Base-by-base conservation (phyloP, 2,329 filamentous ascomycete species). In the Talaromyces sp. region DNA sequence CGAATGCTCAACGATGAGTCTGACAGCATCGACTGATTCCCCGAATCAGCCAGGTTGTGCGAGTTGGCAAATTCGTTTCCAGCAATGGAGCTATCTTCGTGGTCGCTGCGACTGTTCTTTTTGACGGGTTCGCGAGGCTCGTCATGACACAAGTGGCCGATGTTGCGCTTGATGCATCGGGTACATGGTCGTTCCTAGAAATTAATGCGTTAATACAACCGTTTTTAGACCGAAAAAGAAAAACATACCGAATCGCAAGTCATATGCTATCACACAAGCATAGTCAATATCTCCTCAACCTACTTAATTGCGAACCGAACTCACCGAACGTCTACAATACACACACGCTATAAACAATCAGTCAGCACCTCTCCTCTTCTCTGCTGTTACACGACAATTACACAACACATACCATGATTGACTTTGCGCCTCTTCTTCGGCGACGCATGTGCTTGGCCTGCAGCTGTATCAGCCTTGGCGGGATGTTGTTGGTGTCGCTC, bases 131-230 rank as follows among this genome's bases (percentile, higher is more conserved):
- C 94, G 78, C 94, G 89, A 71, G 93, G 94, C 80, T 98, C 95
- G 80, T 99, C 95, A 82, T 97, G 95, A 80, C 95, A 99, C 70
- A 99, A 86, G 80, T 99, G 95, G 73, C 94, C 95, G 78, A 99
- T 99, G 81, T 97, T 97, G 75, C 95, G 90, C 82, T 98, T 99
- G 81, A 98, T 92, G 84, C 95, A 99, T 81, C 95, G 88, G 73
- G 92, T 94, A 86, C 95, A 99, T 74, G 95, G 95, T 77, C 95
- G 90, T 83, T 96, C 92, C 92, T 96, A 79, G 66, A 69, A 71
- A 22, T 33, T 16, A 6, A 56, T 24, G 7, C 5, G 14, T 37
- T 22, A 24, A 56, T 39, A 8, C 31, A 31, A 22, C 7, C 16
- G 33, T 9, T 56, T 14, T 13, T 14, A 14, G 33, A 7, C 4